A percentile compares a stretch with the other conserved stretches of the same genome.
Conservation (phyloP, 495 filamentous ascomycete species). For the Aspergillus funiculosus region DNA sequence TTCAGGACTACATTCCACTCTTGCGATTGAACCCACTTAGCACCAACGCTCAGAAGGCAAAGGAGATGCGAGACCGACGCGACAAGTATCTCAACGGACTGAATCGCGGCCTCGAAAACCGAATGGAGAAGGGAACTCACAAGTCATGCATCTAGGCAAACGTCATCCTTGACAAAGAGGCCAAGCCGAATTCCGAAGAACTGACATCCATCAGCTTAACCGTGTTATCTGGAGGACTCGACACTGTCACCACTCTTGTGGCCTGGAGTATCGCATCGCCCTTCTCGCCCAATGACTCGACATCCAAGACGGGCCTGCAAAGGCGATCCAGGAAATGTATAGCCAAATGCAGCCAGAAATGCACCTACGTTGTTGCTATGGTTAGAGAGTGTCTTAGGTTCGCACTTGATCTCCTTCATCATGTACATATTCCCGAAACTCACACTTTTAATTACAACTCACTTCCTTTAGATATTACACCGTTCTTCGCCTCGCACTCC, state of each 20-base stretch:
- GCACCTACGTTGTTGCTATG: slow-evolving; percentile 52
- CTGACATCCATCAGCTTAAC: slow-evolving; percentile 58
- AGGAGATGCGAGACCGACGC: slow-evolving; percentile 52
- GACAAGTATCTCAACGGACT: slow-evolving; percentile 53
- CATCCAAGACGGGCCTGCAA: slow-evolving; percentile 53
- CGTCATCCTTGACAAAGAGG: slow-evolving; percentile 56
- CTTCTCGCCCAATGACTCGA: slow-evolving; percentile 52
- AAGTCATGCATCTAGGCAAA: slow-evolving; percentile 61
- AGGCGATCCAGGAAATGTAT: slow-evolving; percentile 51
- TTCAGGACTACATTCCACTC: slow-evolving; percentile 60
- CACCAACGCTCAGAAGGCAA: slow-evolving; percentile 44
- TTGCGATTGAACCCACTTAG: slow-evolving; percentile 54
- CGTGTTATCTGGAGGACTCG: slow-evolving; percentile 57
- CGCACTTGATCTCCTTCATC: not conserved
- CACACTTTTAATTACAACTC: too few species aligned
- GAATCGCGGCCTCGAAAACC: slow-evolving; percentile 48
- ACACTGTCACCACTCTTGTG: slow-evolving; percentile 57
- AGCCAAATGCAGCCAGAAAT: slow-evolving; percentile 51
- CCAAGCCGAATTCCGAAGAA: slow-evolving; percentile 52
- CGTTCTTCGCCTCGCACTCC: slow-evolving; percentile 56
- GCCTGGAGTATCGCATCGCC: slow-evolving; percentile 58
- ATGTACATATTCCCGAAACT: not conserved
- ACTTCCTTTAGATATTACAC: slow-evolving; percentile 50
- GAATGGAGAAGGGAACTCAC: slow-evolving; percentile 54
- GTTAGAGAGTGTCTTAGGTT: slow-evolving; percentile 54